Base-by-base conservation (phyloP, 306 rosid genomes). In the Lithocarpus polystachyus region DNA sequence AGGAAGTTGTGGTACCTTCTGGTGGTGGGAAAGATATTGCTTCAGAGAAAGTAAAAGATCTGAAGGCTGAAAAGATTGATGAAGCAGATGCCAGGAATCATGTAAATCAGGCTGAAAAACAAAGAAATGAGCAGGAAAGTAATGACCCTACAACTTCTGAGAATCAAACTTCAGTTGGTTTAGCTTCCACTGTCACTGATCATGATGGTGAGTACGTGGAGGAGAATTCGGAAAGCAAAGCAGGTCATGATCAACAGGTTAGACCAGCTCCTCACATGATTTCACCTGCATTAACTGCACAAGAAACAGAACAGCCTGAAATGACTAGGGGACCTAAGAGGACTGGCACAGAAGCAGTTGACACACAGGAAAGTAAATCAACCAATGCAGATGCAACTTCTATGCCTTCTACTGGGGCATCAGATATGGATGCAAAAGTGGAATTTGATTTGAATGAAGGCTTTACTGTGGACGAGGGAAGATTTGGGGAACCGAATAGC, bases 361-460 rank as follows among this genome's bases (percentile, higher is more conserved):
- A 61, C 68, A 75, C 78, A 6, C 79, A 55, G 68, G 92, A 88
- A 70, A 59, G 60, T 64, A 81, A 82, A 20, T 71, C 59, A 5
- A 55, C 80, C 37, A 45, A 59, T 80, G 86, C 60, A 54, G 78
- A 71, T 79, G 75, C 77, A 24, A 40, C 81, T 35, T 51, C 61
- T 29, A 10, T 18, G 31, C 55, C 76, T 81, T 84, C 86, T 45
- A 64, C 82, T 14, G 82, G 71, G 71, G 71, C 75, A 57, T 71
- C 89, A 8, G 93, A 86, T 84, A 20, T 72, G 12, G 83, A 81
- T 45, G 93, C 84, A 14, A 95, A 80, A 78, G 79, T 93, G 73
- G 95, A 93, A 85, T 96, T 96, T 54, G 99, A 96, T 87, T 90
- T 96, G 79, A 96, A 96, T 20, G 99, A 93, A 77, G 97, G 97